Evolutionary conservation across 2,329 filamentous ascomycete genomes (phyloP).

Genomic region (Trichophyton schoenleinii): DNA sequence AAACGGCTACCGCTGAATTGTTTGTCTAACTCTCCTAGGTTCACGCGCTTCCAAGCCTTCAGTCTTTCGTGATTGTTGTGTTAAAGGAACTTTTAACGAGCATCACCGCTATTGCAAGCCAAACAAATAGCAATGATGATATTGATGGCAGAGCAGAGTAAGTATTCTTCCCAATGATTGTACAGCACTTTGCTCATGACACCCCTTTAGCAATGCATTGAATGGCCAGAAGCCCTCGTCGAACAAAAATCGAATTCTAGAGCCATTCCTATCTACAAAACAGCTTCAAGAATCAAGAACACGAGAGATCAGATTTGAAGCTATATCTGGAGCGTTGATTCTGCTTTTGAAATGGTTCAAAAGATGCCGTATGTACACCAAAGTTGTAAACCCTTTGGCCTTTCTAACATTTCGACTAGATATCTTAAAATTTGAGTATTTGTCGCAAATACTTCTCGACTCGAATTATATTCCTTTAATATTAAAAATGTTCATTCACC

Average conservation of each 20-base stretch:
- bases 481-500: constrained; percentile 83
- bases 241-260: neutral
- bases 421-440: constrained; percentile 87
- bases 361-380: constrained; percentile 61
- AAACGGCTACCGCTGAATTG: neutral
- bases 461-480: constrained; percentile 90
- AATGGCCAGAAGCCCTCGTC: neutral
- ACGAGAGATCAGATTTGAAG: constrained; percentile 81
- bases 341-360: constrained; percentile 95
- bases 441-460: constrained; percentile 85
- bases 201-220: neutral
- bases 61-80: constrained; percentile 85
- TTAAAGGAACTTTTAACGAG: constrained; percentile 79
- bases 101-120: constrained; percentile 64
- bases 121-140: constrained; percentile 37
- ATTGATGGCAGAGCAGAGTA: constrained; percentile 35
- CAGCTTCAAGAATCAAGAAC: constrained; percentile 71
- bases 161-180: constrained; percentile 19
- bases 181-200: neutral
- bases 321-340: constrained; percentile 76
- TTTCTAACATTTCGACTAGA: constrained; percentile 40
- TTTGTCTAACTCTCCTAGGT: constrained; percentile 28
- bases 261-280: constrained; percentile 38
- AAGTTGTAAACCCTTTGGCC: neutral
- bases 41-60: constrained; percentile 67